Conservation (phyloP, 225 moss, liverwort and hornwort species). For the Ulota crispa region DNA sequence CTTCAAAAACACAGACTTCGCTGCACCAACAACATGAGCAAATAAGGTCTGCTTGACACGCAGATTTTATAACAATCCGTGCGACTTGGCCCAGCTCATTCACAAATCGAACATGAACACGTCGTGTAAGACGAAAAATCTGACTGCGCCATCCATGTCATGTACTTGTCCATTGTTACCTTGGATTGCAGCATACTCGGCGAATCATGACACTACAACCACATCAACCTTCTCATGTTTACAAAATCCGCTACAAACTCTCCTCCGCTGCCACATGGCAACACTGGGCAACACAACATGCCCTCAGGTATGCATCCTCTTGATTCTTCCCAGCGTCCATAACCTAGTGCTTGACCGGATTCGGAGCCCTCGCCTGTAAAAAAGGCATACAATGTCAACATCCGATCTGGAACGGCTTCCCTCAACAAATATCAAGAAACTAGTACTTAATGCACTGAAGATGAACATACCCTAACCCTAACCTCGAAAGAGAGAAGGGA, state of each 20-base stretch:
- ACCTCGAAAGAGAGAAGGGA: not conserved
- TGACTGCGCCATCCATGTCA: conserved; percentile 20
- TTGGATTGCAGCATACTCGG: conserved; percentile 8
- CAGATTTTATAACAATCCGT: conserved; percentile 12
- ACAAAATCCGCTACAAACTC: conserved; percentile 13
- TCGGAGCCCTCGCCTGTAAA: conserved; percentile 47
- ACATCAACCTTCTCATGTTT: conserved; percentile 9
- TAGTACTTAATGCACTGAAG: not conserved
- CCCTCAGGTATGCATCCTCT: conserved; percentile 13
- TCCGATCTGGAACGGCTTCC: not conserved
- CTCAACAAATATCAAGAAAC: not conserved
- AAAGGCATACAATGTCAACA: not conserved
- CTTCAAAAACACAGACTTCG: not conserved
- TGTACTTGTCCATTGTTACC: conserved; percentile 16
- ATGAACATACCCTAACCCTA: conserved; percentile 13
- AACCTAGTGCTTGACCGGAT: conserved; percentile 50
- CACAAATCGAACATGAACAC: conserved; percentile 23
- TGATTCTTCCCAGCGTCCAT: conserved; percentile 21
- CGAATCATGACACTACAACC: conserved; percentile 21
- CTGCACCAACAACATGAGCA: conserved; percentile 5
- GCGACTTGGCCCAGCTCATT: conserved; percentile 30
- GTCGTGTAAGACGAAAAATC: conserved; percentile 27
- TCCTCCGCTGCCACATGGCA: conserved; percentile 17
- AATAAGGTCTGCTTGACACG: conserved; percentile 8
- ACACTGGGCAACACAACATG: conserved; percentile 3